Percentiles rank a stretch among this genome's conserved stretches.
Evolutionary conservation across 495 filamentous ascomycete genomes (phyloP).

Genomic region (Emericellopsis terricola): DNA sequence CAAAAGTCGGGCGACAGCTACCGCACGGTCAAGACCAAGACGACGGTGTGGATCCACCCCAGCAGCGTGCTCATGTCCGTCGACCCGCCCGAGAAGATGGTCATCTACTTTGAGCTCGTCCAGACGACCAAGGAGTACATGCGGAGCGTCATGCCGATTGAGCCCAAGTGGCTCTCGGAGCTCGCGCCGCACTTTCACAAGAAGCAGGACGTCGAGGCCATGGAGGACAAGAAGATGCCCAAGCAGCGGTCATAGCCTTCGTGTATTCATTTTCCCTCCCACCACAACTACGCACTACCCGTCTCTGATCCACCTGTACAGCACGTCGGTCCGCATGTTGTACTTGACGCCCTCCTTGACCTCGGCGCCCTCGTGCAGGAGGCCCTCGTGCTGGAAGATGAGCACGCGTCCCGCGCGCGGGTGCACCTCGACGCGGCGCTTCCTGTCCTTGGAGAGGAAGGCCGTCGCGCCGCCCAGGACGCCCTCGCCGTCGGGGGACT

Average conservation of each 20-base stretch:
- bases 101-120: conserved; percentile 85
- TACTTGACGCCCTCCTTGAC: conserved; percentile 56
- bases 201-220: conserved; percentile 70
- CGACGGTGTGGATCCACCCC: conserved; percentile 82
- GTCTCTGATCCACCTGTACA: conserved; percentile 33
- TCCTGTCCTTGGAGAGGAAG: conserved; percentile 32
- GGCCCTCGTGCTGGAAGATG: conserved; percentile 54
- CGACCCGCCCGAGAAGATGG: conserved; percentile 61
- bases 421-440: conserved; percentile 39
- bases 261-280: not conserved
- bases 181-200: conserved; percentile 94
- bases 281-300: too few relatives aligned
- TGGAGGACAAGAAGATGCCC: conserved; percentile 54
- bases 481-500: conserved; percentile 17
- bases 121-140: conserved; percentile 92
- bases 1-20: conserved; percentile 79
- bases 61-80: conserved; percentile 63
- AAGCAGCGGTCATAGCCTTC: not conserved
- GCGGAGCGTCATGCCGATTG: conserved; percentile 68
- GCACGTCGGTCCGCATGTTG: conserved; percentile 60
- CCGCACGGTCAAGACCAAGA: conserved; percentile 83
- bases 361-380: conserved; percentile 60
- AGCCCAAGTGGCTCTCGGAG: conserved; percentile 74
- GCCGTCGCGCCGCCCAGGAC: conserved; percentile 46
- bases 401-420: conserved; percentile 55